Evolutionary conservation across 148 eudicot species (phyloP).

Genomic region (Dysphania ambrosioides): DNA sequence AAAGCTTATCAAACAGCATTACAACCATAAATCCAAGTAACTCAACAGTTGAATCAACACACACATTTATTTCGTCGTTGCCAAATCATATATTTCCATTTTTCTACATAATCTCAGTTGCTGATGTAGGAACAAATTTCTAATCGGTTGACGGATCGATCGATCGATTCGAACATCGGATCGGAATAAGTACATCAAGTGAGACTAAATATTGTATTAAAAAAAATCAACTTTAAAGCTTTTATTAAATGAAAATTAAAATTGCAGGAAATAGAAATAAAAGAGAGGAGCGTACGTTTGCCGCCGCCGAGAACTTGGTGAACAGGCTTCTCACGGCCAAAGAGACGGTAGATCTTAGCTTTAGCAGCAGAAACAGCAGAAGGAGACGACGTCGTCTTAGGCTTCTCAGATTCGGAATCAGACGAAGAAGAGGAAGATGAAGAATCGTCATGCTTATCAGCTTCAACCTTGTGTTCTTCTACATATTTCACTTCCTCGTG

Average conservation of each 20-base stretch:
- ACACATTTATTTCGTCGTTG: too few species aligned
- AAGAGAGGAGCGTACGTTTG: slow-evolving; percentile 43
- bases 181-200: not conserved
- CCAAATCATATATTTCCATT: too few species aligned
- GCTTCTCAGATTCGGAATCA: slow-evolving; percentile 40
- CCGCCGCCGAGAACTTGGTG: slow-evolving; percentile 80
- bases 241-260: not conserved
- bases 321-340: slow-evolving; percentile 72
- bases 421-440: slow-evolving; percentile 54
- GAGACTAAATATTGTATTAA: not conserved
- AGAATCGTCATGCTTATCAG: slow-evolving; percentile 25
- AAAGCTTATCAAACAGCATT: too few species aligned
- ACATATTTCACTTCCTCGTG: not conserved
- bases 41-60: too few species aligned
- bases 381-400: slow-evolving; percentile 20
- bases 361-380: slow-evolving; percentile 34
- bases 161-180: not conserved
- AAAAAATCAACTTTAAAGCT: not conserved
- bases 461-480: not conserved
- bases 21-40: too few species aligned
- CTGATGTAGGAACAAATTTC: not conserved
- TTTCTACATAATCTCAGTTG: too few species aligned
- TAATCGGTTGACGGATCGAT: not conserved
- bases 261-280: not conserved
- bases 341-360: slow-evolving; percentile 46